Conservation (phyloP, 2,329 filamentous ascomycete genomes). For the Cytospora mali region DNA sequence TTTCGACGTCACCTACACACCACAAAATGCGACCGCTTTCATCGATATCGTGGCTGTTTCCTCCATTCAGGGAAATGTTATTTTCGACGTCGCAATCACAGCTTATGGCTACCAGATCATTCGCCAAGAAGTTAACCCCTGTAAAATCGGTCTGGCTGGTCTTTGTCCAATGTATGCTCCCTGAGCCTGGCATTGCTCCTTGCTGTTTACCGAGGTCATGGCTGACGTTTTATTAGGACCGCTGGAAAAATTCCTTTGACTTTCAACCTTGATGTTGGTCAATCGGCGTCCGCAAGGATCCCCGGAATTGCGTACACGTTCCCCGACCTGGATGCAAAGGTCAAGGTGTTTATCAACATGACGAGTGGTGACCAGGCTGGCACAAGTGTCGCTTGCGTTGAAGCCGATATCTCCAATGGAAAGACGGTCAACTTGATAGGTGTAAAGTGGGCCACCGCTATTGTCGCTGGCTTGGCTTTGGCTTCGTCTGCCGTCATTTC, state of each 20-base stretch:
- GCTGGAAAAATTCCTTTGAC: constrained; percentile 78
- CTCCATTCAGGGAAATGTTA: constrained; percentile 78
- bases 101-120: constrained; percentile 82
- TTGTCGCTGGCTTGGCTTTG: constrained; percentile 83
- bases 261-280: constrained; percentile 66
- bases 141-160: constrained; percentile 67
- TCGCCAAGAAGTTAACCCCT: constrained; percentile 72
- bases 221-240: constrained; percentile 41
- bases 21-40: constrained; percentile 70
- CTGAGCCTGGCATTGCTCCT: neutral
- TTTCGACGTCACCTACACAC: constrained; percentile 83
- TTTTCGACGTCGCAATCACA: constrained; percentile 73
- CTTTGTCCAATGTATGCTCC: constrained; percentile 78
- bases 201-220: neutral
- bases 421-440: constrained; percentile 88
- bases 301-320: constrained; percentile 86
- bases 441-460: constrained; percentile 86
- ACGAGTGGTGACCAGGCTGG: constrained; percentile 55
- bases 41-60: constrained; percentile 82
- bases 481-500: constrained; percentile 86
- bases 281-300: constrained; percentile 63
- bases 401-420: constrained; percentile 85
- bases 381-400: constrained; percentile 77
- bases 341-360: constrained; percentile 79
- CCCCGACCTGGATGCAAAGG: constrained; percentile 85